Base-by-base conservation (phyloP, 768 basidiomycete species). In the Leccinum barrowsii region DNA sequence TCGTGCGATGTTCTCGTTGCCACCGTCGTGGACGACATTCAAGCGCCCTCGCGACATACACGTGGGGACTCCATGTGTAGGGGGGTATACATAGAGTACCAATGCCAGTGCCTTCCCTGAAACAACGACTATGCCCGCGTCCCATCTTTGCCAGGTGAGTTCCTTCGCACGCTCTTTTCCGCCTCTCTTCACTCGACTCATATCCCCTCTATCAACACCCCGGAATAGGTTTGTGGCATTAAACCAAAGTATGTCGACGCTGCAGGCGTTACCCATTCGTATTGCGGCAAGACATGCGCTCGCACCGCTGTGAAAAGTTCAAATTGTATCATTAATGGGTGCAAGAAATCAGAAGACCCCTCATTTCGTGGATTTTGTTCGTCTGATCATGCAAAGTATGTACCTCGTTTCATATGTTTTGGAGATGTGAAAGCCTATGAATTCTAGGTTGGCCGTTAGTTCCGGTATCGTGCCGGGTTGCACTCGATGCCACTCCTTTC, bases 211-310 rank as follows among this genome's bases (percentile, higher is more conserved):
- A 22, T 19, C 46, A 47, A 40, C 52, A 7, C 17, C 42, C 55
- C 57, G 64, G 52, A 40, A 59, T 61, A 86, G 85, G 77, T 78
- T 57, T 87, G 85, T 70, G 80, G 82, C 13, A 75, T 75, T 58
- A 85, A 79, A 68, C 83, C 84, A 13, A 86, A 83, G 74, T 86
- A 80, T 67, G 70, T 83, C n/a, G 85, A 85, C 63, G 32, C 66
- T n/a, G 78, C 80, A 59, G 85, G 85, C 17, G 70, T 76, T 60
- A 77, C 77, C 60, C 84, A 86, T 64, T 77, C 80, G 32, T 87
- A 81, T 67, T 86, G 85, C 65, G 78, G 85, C 63, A 82, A 77
- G 62, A 83, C 79, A 52, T 86, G 85, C 66, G 85, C 85, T 55
- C 76, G 82, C 49, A 78, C 22, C 44, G 57, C 64, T 34, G 54